phyloP scores from a whole-genome alignment of 169 alveolate species.

The Cryptosporidium meleagridis region DNA sequence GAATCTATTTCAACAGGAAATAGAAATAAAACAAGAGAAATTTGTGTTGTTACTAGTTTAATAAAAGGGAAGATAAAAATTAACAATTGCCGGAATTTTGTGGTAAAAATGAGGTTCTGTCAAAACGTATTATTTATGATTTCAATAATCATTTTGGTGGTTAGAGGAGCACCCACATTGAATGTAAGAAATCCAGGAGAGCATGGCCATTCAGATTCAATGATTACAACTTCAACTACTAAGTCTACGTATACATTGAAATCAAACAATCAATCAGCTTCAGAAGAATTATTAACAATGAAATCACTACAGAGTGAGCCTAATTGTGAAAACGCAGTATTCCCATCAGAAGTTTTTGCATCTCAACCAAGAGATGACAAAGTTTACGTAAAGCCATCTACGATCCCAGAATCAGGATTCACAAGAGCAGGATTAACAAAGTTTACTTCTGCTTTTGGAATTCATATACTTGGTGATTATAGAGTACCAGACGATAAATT shows the following conservation, averaged over 20 bases:
- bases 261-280: not conserved
- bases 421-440: conserved; percentile 71
- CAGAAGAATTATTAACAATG: not conserved
- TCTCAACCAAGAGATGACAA: conserved; percentile 44
- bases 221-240: conserved; percentile 3
- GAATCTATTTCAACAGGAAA: not conserved
- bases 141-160: conserved; percentile 3
- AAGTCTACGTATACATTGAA: not conserved
- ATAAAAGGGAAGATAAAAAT: not conserved
- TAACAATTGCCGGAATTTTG: conserved; percentile 25
- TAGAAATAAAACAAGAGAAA: not conserved
- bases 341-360: conserved; percentile 36
- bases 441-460: conserved; percentile 62
- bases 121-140: not conserved
- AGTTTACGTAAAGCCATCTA: conserved; percentile 63
- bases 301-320: conserved; percentile 1
- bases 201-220: not conserved
- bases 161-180: conserved; percentile 37
- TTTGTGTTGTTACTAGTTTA: not conserved
- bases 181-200: conserved; percentile 48
- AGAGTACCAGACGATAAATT: conserved; percentile 61
- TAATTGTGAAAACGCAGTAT: conserved; percentile 39
- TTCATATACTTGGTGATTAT: conserved; percentile 39
- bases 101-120: conserved; percentile 62
- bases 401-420: conserved; percentile 60